Evolutionary conservation across 2,329 filamentous ascomycete genomes (phyloP).

Genomic region (Alternaria viburni): DNA sequence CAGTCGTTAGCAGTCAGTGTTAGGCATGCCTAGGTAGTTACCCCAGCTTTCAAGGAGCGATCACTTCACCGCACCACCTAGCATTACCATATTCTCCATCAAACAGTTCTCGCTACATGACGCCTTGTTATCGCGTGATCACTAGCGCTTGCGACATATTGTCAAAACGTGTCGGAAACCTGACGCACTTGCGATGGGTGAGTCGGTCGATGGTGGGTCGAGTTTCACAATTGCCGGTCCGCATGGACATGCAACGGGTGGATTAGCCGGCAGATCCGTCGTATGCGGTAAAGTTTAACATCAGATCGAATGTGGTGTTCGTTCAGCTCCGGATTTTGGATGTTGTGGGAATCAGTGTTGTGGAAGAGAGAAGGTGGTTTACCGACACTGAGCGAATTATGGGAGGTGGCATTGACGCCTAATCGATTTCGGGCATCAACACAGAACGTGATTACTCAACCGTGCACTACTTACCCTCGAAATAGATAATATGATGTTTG

Average conservation of each 20-base stretch:
- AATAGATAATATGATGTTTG: background rate
- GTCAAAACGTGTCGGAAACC: constrained; percentile 13
- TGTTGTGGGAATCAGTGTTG: no score
- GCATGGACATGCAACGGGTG: background rate
- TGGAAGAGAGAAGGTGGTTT: no score
- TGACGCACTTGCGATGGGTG: constrained; percentile 19
- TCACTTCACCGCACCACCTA: background rate
- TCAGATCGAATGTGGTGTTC: background rate
- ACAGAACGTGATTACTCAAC: background rate
- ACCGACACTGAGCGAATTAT: background rate
- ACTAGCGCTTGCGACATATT: constrained; percentile 7
- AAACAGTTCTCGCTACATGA: background rate
- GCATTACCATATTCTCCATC: constrained; percentile 4
- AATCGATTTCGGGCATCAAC: background rate
- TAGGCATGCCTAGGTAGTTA: background rate
- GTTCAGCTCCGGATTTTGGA: no score
- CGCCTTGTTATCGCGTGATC: constrained; percentile 17
- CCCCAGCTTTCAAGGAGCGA: background rate
- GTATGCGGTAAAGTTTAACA: background rate
- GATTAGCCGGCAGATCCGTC: background rate
- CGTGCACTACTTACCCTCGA: background rate
- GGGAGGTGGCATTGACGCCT: background rate
- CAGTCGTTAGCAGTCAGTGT: background rate
- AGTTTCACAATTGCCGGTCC: constrained; percentile 24
- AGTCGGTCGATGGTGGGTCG: constrained; percentile 34